These are phyloP conservation scores for Sporothrix globosa DNA, from an alignment of 2,329 filamentous ascomycete genomes.

Conservation along the genomic window DNA sequence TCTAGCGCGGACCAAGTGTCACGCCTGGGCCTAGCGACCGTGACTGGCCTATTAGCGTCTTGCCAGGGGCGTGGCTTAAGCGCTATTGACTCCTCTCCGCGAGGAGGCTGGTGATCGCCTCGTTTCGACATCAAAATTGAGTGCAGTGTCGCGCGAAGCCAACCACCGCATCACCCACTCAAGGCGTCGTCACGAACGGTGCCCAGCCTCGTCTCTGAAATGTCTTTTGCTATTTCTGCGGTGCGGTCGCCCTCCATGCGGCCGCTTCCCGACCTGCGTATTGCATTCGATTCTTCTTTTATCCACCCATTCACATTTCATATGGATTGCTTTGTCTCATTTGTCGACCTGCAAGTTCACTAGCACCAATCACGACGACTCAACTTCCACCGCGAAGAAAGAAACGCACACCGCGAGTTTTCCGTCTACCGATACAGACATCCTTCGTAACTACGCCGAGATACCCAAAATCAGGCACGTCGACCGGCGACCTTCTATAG, in stretches of 20 bases:
- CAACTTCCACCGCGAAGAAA: neutral
- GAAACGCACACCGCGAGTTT: neutral
- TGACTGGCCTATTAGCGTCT: neutral
- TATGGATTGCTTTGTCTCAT: neutral
- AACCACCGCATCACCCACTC: slow-evolving; percentile 24
- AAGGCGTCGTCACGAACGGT: neutral
- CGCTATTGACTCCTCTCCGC: neutral
- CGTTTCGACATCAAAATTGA: slow-evolving; percentile 16
- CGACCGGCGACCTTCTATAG: neutral
- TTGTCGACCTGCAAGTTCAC: neutral
- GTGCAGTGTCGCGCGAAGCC: slow-evolving; percentile 15
- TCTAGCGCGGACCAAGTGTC: neutral
- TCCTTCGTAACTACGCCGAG: neutral
- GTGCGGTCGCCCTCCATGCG: slow-evolving; percentile 25
- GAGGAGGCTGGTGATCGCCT: slow-evolving; percentile 29
- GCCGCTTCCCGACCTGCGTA: slow-evolving; percentile 12
- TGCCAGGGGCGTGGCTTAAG: slow-evolving; percentile 10
- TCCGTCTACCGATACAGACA: neutral
- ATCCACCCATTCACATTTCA: neutral
- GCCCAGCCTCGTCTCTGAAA: slow-evolving; percentile 30
- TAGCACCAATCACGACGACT: neutral
- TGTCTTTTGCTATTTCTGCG: slow-evolving; percentile 31
- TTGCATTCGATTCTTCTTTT: neutral
- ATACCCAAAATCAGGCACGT: neutral
- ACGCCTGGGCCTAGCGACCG: slow-evolving; percentile 4